These are phyloP conservation scores for Nitzschia putrida DNA, from an alignment of 108 stramenopile species.

Conservation along the genomic window DNA sequence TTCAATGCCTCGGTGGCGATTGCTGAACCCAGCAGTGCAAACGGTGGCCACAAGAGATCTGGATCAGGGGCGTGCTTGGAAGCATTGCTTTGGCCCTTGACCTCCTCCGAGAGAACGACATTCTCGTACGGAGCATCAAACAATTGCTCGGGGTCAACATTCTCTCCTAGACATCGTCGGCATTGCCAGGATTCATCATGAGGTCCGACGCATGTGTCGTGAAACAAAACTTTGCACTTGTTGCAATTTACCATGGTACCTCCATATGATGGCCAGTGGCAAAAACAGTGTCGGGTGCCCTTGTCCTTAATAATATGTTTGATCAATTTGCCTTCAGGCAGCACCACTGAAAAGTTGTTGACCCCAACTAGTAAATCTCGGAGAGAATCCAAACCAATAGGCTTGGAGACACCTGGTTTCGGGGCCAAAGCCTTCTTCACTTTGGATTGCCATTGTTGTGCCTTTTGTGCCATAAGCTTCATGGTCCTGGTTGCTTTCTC, in stretches of 20 bases:
- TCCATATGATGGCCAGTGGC: conserved; percentile 84
- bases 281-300: conserved; percentile 63
- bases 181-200: conserved; percentile 61
- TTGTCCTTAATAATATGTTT: conserved; percentile 64
- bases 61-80: conserved; percentile 70
- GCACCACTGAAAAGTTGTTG: neutral
- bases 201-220: conserved; percentile 76
- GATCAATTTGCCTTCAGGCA: conserved; percentile 44
- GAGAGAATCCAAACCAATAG: conserved; percentile 45
- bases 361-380: conserved; percentile 42
- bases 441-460: conserved; percentile 60
- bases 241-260: conserved; percentile 86
- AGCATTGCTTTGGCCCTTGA: conserved; percentile 8
- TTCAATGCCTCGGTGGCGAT: conserved; percentile 56
- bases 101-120: conserved; percentile 2
- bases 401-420: conserved; percentile 46
- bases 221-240: conserved; percentile 84
- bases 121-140: neutral
- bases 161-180: conserved; percentile 44
- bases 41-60: conserved; percentile 70
- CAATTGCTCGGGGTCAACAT: conserved; percentile 3
- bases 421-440: conserved; percentile 58
- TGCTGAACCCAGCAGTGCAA: conserved; percentile 55
- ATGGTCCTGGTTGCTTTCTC: conserved; percentile 66
- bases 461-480: conserved; percentile 57